Conservation (phyloP, 495 filamentous ascomycete species). For the Parmelia sp. region DNA sequence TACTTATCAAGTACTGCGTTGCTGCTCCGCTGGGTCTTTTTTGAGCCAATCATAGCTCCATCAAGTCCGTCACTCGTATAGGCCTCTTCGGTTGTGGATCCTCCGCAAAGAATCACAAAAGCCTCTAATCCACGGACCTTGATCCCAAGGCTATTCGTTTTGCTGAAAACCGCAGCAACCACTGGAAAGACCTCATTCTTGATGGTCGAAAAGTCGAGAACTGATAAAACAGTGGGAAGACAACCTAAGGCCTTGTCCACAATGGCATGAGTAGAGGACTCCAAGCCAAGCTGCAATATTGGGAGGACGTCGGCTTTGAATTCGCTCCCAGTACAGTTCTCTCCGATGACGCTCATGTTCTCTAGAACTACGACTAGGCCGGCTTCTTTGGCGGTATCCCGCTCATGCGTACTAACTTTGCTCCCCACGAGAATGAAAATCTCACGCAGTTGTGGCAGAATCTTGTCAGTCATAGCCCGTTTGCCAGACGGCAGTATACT, state of each 20-base stretch:
- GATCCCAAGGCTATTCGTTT: constrained; percentile 85
- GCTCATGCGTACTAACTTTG: constrained; percentile 50
- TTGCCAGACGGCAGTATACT: constrained; percentile 65
- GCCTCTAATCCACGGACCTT: constrained; percentile 88
- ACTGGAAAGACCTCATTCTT: constrained; percentile 94
- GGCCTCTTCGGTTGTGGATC: constrained; percentile 37
- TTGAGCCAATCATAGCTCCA: constrained; percentile 48
- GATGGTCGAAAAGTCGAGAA: constrained; percentile 89
- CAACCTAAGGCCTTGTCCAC: constrained; percentile 77
- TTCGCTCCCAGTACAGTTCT: constrained; percentile 79
- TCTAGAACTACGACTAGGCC: constrained; percentile 85
- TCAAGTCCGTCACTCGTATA: constrained; percentile 62
- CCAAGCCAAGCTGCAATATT: constrained; percentile 70
- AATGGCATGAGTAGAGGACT: constrained; percentile 79
- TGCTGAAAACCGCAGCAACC: constrained; percentile 80
- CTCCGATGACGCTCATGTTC: constrained; percentile 64
- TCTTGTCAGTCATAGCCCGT: constrained; percentile 71
- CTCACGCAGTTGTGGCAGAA: constrained; percentile 76
- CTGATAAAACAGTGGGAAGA: constrained; percentile 65
- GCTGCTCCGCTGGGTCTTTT: constrained; percentile 49
- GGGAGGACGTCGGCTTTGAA: constrained; percentile 89
- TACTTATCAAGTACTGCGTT: constrained; percentile 88
- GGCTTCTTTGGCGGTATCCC: constrained; percentile 78
- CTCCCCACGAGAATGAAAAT: constrained; percentile 58
- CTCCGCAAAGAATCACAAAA: constrained; percentile 83